Base-by-base conservation (phyloP, 805 yeast species). In the Zygotorulaspora chibaensis region DNA sequence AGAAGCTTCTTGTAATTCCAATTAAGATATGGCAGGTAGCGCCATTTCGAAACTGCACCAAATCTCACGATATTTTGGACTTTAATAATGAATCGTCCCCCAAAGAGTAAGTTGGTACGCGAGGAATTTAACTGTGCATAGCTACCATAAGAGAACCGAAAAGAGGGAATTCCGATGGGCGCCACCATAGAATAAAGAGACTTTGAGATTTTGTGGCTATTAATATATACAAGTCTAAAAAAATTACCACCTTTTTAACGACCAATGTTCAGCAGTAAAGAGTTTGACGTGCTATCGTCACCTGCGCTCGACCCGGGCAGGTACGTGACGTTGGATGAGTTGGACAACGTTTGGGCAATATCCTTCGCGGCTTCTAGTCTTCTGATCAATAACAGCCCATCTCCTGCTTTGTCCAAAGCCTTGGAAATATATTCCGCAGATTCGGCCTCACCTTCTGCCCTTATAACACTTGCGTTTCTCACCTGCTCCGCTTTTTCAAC, bases 371-470 rank as follows among this genome's bases (percentile, higher is more conserved):
- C 97, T 66, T 93, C 99, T 56, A 93, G 80, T 72, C 98, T 80
- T 76, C 99, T 81, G 59, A 93, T 90, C 73, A 87, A 77, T 63
- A 93, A 75, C 57, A 93, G 75, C 55, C 98, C 98, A 63, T 93
- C 98, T 66, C 99, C 99, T 18, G 95, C 89, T 72, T 89, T 90
- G 44, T 83, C 80, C 55, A 93, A 77, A 3, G 98, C 97, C 68
- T 83, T 87, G 29, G 96, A 88, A 52, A 93, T 93, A 50, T 82
- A 82, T 50, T 93, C 98, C 3, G 99, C 99, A 47, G 96, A 88
- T 68, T 93, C 98, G 41, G 99, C 99, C 72, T 93, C 99, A 71
- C 98, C 99, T 70, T 93, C 99, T 25, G 99, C 99, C 61, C 98
- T 81, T 56, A 93, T 90, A 59, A 93, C 88, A 39, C 87, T 74